Percentiles rank a stretch among this genome's conserved stretches.
Conservation (phyloP, 495 filamentous ascomycete species). For the Clavariopsis aquatica region DNA sequence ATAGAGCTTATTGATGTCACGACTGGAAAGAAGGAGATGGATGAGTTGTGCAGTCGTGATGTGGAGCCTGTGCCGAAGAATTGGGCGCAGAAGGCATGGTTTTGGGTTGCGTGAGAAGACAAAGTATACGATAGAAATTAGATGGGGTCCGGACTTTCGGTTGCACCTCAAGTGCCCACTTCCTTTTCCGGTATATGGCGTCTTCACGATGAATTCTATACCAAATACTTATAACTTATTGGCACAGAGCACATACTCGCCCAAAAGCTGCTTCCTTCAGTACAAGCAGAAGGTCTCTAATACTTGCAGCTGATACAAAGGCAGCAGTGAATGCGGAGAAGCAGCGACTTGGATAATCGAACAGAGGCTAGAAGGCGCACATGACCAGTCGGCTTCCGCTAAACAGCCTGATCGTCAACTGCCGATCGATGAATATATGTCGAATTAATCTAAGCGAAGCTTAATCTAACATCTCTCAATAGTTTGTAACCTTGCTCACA, state of each 20-base stretch:
- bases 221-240: too few species aligned
- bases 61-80: constrained; percentile 38
- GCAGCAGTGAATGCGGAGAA: too few species aligned
- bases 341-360: too few species aligned
- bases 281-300: too few species aligned
- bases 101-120: constrained; percentile 37
- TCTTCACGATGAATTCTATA: too few species aligned
- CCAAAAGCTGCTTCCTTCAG: too few species aligned
- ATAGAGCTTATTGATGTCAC: constrained; percentile 37
- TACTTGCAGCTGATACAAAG: too few species aligned
- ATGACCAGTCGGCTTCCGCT: neutral
- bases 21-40: constrained; percentile 40
- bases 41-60: constrained; percentile 38
- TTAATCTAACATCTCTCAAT: neutral
- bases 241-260: too few species aligned
- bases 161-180: too few species aligned
- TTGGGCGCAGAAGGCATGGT: constrained; percentile 39
- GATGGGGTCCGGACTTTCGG: too few species aligned
- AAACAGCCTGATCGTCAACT: neutral
- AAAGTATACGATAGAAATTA: neutral
- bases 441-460: neutral
- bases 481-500: neutral
- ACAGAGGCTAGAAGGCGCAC: too few species aligned
- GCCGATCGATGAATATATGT: neutral
- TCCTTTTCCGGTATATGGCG: too few species aligned